Conservation (phyloP, 2,329 filamentous ascomycete species). For the Amphichorda felina region DNA sequence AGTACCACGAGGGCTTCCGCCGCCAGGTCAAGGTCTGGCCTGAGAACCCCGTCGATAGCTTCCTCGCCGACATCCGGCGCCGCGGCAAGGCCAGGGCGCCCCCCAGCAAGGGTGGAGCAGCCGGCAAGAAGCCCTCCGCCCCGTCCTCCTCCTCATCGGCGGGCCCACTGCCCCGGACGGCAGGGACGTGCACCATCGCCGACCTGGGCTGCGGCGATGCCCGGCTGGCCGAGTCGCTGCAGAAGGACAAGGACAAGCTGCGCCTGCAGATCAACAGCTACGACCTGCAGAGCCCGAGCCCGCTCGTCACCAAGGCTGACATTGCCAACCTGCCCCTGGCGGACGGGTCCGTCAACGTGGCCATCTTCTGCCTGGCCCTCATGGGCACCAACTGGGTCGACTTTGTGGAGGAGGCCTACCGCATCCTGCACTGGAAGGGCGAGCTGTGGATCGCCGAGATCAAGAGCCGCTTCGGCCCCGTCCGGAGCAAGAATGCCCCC, state of each 20-base stretch:
- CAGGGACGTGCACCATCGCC: conserved; percentile 65
- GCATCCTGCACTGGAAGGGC: conserved; percentile 82
- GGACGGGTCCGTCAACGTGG: conserved; percentile 69
- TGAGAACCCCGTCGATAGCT: conserved; percentile 86
- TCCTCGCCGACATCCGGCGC: conserved; percentile 57
- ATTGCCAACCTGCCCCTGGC: conserved; percentile 71
- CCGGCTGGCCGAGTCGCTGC: conserved; percentile 59
- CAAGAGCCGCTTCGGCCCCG: conserved; percentile 67
- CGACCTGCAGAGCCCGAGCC: conserved; percentile 69
- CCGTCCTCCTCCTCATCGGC: not conserved
- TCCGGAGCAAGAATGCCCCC: conserved; percentile 21
- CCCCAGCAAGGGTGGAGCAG: conserved; percentile 12
- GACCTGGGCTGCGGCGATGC: conserved; percentile 94
- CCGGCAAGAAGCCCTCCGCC: not conserved
- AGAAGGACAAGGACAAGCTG: conserved; percentile 50
- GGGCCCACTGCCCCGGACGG: conserved; percentile 57
- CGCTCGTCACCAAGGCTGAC: conserved; percentile 77
- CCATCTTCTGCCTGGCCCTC: conserved; percentile 88
- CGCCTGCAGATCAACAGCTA: conserved; percentile 70
- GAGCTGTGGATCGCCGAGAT: conserved; percentile 98
- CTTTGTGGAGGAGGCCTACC: conserved; percentile 92
- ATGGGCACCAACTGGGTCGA: conserved; percentile 99
- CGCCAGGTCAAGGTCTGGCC: conserved; percentile 95
- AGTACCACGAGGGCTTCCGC: conserved; percentile 94
- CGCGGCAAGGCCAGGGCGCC: conserved; percentile 45